phyloP scores from a whole-genome alignment of 768 basidiomycete species.

The Kwoniella botswanensis region DNA sequence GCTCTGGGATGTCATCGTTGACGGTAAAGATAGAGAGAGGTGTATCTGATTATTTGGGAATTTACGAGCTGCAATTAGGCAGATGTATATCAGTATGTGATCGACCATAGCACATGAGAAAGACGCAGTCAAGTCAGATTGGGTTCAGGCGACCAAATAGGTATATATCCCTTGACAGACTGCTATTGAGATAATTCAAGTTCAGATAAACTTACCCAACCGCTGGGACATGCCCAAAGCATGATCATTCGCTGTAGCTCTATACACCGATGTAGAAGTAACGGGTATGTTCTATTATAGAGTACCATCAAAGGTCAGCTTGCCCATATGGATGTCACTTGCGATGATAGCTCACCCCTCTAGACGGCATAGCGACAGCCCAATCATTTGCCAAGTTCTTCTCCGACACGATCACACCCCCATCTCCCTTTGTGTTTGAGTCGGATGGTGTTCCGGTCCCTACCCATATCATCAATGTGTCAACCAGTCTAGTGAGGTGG shows the following conservation, averaged over 20 bases:
- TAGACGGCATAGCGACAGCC: constrained; percentile 50
- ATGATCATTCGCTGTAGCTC: constrained; percentile 37
- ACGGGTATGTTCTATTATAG: constrained; percentile 35
- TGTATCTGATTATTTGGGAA: constrained; percentile 50
- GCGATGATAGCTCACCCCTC: constrained; percentile 38
- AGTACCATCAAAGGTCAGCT: not conserved
- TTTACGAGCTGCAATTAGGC: constrained; percentile 33
- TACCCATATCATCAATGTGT: constrained; percentile 47
- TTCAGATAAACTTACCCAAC: constrained; percentile 35
- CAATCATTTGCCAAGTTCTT: constrained; percentile 44
- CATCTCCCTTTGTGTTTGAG: not conserved
- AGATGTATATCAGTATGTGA: not conserved
- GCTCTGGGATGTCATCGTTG: constrained; percentile 34
- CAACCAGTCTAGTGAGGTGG: constrained; percentile 41
- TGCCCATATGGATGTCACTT: constrained; percentile 3
- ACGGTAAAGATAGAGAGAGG: constrained; percentile 45
- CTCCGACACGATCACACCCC: constrained; percentile 16
- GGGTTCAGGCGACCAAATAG: not conserved
- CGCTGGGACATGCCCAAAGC: constrained; percentile 48
- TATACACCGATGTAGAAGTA: constrained; percentile 43
- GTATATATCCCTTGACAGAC: not conserved
- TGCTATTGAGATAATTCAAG: too few species aligned
- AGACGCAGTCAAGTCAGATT: not conserved
- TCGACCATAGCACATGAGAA: too few species aligned
- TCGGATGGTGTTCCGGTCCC: constrained; percentile 34